Evolutionary conservation across 2,329 filamentous ascomycete genomes (phyloP), one percentile per base, ranked within the genome.

Genomic region (Niveomyces coronatus): DNA sequence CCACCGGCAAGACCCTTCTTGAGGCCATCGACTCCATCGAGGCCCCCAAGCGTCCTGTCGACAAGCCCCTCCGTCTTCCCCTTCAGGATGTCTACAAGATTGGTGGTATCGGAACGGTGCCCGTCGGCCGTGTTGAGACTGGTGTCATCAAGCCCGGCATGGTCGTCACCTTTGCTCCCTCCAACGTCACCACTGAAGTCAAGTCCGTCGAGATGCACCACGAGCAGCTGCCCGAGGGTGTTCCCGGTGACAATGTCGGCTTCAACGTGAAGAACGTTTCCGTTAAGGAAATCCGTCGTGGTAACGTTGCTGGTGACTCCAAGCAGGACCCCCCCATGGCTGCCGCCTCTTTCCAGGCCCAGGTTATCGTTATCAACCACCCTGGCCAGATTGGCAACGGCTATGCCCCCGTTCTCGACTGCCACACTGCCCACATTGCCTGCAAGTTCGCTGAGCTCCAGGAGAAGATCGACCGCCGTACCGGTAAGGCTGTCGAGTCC

Each of bases 211-310:
- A 98, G 79, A 98, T 98, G 91, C 89, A 95, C 82, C 89, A 96
- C 87, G 86, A 95, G 79, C 88, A 95, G 83, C 88, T 98, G 57
- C 47, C 66, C 52, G 82, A 94, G 79, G 91, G 91, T 85, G 63
- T 85, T 53, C 91, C 91, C 63, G 91, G 91, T 82, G 91, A 98
- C 85, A 98, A 98, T 79, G 91, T 98, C 68, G 91, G 91, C 61
- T 98, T 98, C 88, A 98, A 98, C 85, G 89, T 98, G 75, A 98
- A 98, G 88, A 98, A 98, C 91, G 91, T 98, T 62, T 96, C 91
- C 70, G 91, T 98, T 75, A 98, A 98, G 88, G 91, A 98, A 70
- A 94, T 98, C 65, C 91, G 91, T 73, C 91, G 91, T 94, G 91
- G 91, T 65, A 96, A 98, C 82, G 91, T 98, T 59, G 85, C 85